Evolutionary conservation across 192 early-diverging fungal genomes (phyloP), one percentile per base, ranked within the genome.

Genomic region (Phlyctochytrium planicorne): DNA sequence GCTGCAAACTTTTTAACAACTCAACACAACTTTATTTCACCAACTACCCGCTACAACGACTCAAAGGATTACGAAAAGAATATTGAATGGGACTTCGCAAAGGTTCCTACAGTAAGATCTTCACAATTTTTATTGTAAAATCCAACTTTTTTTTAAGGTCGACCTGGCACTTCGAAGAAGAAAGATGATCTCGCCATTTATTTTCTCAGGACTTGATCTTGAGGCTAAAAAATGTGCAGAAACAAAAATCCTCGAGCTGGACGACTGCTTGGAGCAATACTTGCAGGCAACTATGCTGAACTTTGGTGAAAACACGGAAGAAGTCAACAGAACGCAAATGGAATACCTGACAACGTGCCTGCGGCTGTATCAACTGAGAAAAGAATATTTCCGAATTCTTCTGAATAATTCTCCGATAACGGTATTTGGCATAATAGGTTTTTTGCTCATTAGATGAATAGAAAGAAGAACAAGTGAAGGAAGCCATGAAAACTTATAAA

Each of bases 251-350:
- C 52, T 47, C 0, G 83, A 84, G 57, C 60, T 78, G 17, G 83
- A 84, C 63, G 80, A 84, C 56, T 69, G 72, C 31, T 36, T 84
- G 67, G 83, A 84, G 23, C 75, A 77, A 40, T 80, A 74, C 31
- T 34, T 69, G 24, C 74, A 76, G 52, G 75, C 75, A 17, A 75
- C 75, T 12, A 62, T 78, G 50, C 68, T 82, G 0, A 77, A 82
- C 47, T 82, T 82, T 55, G 77, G 75, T 14, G 78, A 77, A 70
- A 78, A 76, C 62, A 65, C 67, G 3, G 78, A 85, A 2, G 80
- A 85, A 35, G 50, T 81, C 3, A 80, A 75, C 59, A 75, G 69
- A 68, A 62, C 56, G 31, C 79, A 79, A 37, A 80, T 63, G 50
- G 80, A 85, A 27, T 80, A 75, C 56, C 53, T 85, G 35, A 34